These are phyloP conservation scores for Nyssa sinensis DNA, from an alignment of 148 eudicot species.

Conservation along the genomic window DNA sequence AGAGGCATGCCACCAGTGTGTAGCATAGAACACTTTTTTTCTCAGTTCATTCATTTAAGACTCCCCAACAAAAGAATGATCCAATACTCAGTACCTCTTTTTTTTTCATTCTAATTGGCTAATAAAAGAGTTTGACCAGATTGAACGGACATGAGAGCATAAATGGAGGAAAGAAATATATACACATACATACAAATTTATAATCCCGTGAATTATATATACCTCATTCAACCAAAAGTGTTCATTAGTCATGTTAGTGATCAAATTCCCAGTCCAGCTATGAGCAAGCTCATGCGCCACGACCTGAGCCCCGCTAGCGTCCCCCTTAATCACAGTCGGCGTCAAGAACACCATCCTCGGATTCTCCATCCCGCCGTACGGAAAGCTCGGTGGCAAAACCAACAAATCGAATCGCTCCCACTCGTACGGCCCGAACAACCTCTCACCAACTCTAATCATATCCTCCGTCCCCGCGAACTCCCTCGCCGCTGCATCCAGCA, in stretches of 20 bases:
- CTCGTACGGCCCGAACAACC: constrained; percentile 80
- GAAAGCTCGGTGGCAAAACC: constrained; percentile 96
- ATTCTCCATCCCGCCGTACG: constrained; percentile 98
- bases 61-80: too few species aligned
- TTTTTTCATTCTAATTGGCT: too few species aligned
- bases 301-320: constrained; percentile 90
- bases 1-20: not conserved
- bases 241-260: constrained; percentile 91
- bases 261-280: constrained; percentile 98
- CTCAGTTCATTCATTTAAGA: not conserved
- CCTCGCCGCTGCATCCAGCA: constrained; percentile 74
- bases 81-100: not conserved
- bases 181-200: not conserved
- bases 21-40: not conserved
- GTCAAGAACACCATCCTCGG: constrained; percentile 97
- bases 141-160: not conserved
- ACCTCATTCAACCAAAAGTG: constrained; percentile 99
- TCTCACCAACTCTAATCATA: constrained; percentile 92
- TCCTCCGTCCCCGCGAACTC: constrained; percentile 95
- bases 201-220: not conserved
- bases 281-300: constrained; percentile 99
- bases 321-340: constrained; percentile 95
- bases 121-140: not conserved
- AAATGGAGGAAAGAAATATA: not conserved
- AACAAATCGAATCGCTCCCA: constrained; percentile 99